Conservation (phyloP, 495 filamentous ascomycete species). For the Hyphodiscus hymeniophilus region DNA sequence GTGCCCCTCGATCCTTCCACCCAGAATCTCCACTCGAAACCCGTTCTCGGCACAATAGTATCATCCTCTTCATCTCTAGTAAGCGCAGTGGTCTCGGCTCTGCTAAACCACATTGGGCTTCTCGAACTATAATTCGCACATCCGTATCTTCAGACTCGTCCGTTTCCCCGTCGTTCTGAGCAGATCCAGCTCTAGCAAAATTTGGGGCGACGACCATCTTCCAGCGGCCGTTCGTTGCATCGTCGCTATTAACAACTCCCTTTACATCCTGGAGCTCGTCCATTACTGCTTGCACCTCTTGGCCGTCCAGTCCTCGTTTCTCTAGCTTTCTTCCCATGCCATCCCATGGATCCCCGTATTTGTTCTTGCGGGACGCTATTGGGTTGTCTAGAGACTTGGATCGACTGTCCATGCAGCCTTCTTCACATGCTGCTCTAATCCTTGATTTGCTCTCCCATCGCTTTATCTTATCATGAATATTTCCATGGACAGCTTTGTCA, state of each 20-base stretch:
- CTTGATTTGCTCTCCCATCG: too few relatives aligned
- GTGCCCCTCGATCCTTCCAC: conserved; percentile 15
- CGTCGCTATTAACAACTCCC: too few relatives aligned
- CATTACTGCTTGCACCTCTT: neutral
- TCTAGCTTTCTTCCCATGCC: neutral
- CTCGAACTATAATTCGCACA: conserved; percentile 19
- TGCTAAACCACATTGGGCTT: conserved; percentile 23
- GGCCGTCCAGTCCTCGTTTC: neutral
- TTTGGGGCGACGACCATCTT: neutral
- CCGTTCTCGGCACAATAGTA: conserved; percentile 19
- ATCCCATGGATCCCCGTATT: too few relatives aligned
- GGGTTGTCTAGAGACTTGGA: too few relatives aligned
- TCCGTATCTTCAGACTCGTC: neutral
- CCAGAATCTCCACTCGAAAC: conserved; percentile 2
- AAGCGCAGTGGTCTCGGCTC: conserved; percentile 28
- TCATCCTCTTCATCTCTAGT: conserved; percentile 28
- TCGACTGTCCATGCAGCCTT: too few relatives aligned
- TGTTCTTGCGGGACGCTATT: neutral
- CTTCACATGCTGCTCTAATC: too few relatives aligned
- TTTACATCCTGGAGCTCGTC: neutral
- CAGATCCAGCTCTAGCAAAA: neutral
- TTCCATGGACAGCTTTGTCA: too few relatives aligned
- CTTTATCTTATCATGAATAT: neutral
- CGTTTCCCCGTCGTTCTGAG: neutral
- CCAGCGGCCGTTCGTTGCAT: neutral